phyloP scores from a whole-genome alignment of 1,284 basidiomycete genomes.

The Pholiota adiposa region DNA sequence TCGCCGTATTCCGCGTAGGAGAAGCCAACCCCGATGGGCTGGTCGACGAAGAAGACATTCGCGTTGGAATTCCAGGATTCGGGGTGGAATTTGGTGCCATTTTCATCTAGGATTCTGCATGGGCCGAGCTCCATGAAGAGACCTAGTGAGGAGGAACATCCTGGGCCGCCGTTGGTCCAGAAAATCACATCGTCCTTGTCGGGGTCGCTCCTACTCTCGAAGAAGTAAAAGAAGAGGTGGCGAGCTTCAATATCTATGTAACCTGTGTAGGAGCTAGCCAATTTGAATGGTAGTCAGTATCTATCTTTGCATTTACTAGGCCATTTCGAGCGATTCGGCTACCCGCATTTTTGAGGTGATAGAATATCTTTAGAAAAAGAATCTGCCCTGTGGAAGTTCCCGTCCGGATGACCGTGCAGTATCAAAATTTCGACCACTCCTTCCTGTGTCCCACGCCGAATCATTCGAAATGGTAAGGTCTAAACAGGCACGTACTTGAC shows the following conservation, averaged over 20 bases:
- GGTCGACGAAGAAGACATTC: constrained; percentile 75
- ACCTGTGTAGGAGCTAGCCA: constrained; percentile 32
- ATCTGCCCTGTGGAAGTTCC: no score
- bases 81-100: constrained; percentile 54
- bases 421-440: no score
- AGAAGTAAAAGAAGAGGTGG: constrained; percentile 88
- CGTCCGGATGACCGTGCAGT: no score
- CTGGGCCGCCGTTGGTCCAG: constrained; percentile 71
- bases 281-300: background rate
- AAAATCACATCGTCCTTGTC: constrained; percentile 67
- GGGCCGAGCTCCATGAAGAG: constrained; percentile 74
- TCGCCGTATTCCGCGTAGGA: constrained; percentile 76
- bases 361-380: no score
- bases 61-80: constrained; percentile 74
- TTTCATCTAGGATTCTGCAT: constrained; percentile 48
- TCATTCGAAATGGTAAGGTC: no score
- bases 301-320: no score
- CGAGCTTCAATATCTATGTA: constrained; percentile 71
- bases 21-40: constrained; percentile 71
- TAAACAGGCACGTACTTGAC: constrained; percentile 47
- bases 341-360: no score
- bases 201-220: constrained; percentile 77
- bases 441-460: no score
- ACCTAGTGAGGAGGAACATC: constrained; percentile 58
- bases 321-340: no score